Percentiles rank a stretch among this genome's conserved stretches.
These are phyloP conservation scores for Saccharum officinarum DNA, from an alignment of 176 grass and related monocot genomes.

Conservation along the genomic window DNA sequence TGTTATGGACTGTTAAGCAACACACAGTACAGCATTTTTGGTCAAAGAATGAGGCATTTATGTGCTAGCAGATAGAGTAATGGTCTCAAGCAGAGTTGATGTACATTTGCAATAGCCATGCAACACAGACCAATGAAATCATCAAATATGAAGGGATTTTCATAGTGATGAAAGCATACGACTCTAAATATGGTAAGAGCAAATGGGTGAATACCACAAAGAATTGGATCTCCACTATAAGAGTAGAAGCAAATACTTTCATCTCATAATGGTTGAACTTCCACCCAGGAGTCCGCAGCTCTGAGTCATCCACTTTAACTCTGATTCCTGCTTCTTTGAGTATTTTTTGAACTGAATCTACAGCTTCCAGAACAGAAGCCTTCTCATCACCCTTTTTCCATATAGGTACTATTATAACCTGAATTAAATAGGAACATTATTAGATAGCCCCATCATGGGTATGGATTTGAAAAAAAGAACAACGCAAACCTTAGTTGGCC, in stretches of 20 bases:
- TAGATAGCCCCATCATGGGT: not conserved
- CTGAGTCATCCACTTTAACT: slow-evolving; percentile 94
- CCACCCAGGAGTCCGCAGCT: slow-evolving; percentile 78
- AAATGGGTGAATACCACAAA: not conserved
- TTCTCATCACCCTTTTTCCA: slow-evolving; percentile 91
- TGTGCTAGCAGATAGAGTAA: not conserved
- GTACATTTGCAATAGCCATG: not conserved
- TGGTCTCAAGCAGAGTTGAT: not conserved
- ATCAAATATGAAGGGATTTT: not conserved
- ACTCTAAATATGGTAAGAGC: not conserved
- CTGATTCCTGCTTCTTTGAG: slow-evolving; percentile 80
- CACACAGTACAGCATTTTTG: not conserved
- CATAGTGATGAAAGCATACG: not conserved
- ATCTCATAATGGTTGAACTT: slow-evolving; percentile 99
- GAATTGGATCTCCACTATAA: not conserved
- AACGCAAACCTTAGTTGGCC: not conserved
- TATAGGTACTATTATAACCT: slow-evolving; percentile 94
- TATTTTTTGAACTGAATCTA: slow-evolving; percentile 58
- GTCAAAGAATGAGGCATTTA: not conserved
- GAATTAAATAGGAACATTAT: slow-evolving; percentile 17
- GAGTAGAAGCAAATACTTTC: slow-evolving; percentile 67
- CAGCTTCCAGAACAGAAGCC: slow-evolving; percentile 74
- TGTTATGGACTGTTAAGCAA: slow-evolving; percentile 9
- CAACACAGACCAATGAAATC: not conserved
- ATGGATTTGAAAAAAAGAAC: slow-evolving; percentile 17